Conservation (phyloP, 768 basidiomycete species). For the Suillus bovinus region DNA sequence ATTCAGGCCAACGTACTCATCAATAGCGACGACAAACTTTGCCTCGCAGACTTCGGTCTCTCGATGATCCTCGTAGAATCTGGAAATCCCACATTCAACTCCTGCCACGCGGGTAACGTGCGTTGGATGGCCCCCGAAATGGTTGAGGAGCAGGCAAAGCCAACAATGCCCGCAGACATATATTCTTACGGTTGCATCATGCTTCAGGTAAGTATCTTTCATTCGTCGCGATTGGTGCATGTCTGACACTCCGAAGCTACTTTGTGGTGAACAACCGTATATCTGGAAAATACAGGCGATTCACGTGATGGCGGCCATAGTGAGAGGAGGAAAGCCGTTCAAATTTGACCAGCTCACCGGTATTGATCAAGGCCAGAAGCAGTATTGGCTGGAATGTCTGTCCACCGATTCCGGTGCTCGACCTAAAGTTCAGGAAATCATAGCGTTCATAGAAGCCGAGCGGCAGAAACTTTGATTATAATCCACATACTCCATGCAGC, state of each 20-base stretch:
- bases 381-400: neutral
- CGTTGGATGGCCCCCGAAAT: slow-evolving; percentile 45
- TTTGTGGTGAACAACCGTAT: neutral
- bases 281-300: fast-evolving
- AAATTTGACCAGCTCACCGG: neutral
- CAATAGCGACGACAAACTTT: slow-evolving; percentile 11
- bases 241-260: neutral
- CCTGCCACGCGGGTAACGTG: slow-evolving; percentile 29
- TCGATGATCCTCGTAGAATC: slow-evolving; percentile 18
- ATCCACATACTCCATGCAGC: neutral
- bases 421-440: neutral
- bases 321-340: neutral
- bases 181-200: slow-evolving; percentile 43
- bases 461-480: neutral
- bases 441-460: neutral
- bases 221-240: neutral
- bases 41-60: slow-evolving; percentile 35
- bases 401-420: neutral
- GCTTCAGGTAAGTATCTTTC: slow-evolving; percentile 18
- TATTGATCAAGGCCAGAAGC: neutral
- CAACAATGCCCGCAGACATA: slow-evolving; percentile 33
- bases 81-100: slow-evolving; percentile 17
- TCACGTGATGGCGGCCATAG: neutral
- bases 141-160: slow-evolving; percentile 10
- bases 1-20: slow-evolving; percentile 27